Base-by-base conservation (phyloP, 192 early-diverging fungal genomes). In the Gamsiella multidivaricata region DNA sequence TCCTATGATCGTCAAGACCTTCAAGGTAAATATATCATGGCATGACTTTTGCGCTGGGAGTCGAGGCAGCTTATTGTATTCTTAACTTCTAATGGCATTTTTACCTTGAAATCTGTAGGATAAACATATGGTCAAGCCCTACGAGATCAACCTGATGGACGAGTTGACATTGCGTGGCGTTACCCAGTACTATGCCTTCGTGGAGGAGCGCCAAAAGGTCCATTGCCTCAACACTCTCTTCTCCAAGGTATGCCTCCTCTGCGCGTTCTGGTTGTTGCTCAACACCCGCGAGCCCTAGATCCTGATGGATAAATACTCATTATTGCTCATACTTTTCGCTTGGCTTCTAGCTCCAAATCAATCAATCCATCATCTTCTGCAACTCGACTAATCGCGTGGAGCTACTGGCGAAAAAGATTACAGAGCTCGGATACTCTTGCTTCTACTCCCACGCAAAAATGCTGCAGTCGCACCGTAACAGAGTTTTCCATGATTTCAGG, bases 281-380 rank as follows among this genome's bases (percentile, higher is more conserved):
- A n/a, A n/a, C n/a, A n/a, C n/a, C n/a, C n/a, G n/a, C n/a, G n/a
- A n/a, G n/a, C n/a, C n/a, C n/a, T n/a, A n/a, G n/a, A n/a, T n/a
- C n/a, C n/a, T n/a, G n/a, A n/a, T n/a, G n/a, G n/a, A n/a, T n/a
- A n/a, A n/a, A n/a, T n/a, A n/a, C n/a, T n/a, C n/a, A n/a, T n/a
- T n/a, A n/a, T n/a, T n/a, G n/a, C n/a, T n/a, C n/a, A n/a, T n/a
- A n/a, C n/a, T n/a, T n/a, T n/a, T n/a, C n/a, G n/a, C n/a, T 22
- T 54, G 28, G 20, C 41, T 32, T 15, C 53, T 50, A 94, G 92
- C 92, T 99, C 26, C 97, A 99, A 92, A 97, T 99, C 87, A 99
- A 99, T 84, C 97, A 99, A 90, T 98, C 96, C 34, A 99, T 99
- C 68, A 99, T 99, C 80, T 99, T 99, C 79, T 99, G 97, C 82